phyloP scores from a whole-genome alignment of 1,139 yeast genomes.

The Zygosaccharomyces sapae region DNA sequence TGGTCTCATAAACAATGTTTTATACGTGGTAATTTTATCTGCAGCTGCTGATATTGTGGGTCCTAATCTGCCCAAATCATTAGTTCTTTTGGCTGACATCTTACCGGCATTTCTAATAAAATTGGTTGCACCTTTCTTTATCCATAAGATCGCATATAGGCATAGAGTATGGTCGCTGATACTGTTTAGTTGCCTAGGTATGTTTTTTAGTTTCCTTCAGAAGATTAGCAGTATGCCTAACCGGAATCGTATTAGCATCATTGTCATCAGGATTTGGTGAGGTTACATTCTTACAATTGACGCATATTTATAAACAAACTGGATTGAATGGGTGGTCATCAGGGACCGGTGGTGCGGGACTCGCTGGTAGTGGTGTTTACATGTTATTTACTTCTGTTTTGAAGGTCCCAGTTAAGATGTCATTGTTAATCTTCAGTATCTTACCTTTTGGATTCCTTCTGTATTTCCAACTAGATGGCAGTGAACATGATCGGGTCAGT shows the following conservation, averaged over 20 bases:
- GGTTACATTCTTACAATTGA: slow-evolving; percentile 76
- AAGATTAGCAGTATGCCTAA: slow-evolving; percentile 40
- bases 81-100: slow-evolving; percentile 81
- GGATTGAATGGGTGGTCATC: slow-evolving; percentile 84
- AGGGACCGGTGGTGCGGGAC: slow-evolving; percentile 95
- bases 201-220: slow-evolving; percentile 62
- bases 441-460: slow-evolving; percentile 50
- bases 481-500: slow-evolving; percentile 9
- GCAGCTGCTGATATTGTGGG: slow-evolving; percentile 94
- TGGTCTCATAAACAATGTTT: slow-evolving; percentile 81
- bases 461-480: slow-evolving; percentile 30
- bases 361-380: slow-evolving; percentile 66
- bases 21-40: slow-evolving; percentile 84
- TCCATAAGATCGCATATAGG: slow-evolving; percentile 60
- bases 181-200: slow-evolving; percentile 62
- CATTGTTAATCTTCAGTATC: slow-evolving; percentile 47
- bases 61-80: slow-evolving; percentile 73
- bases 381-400: slow-evolving; percentile 54
- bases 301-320: slow-evolving; percentile 58
- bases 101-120: slow-evolving; percentile 76
- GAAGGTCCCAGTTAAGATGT: slow-evolving; percentile 42
- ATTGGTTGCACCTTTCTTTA: slow-evolving; percentile 70
- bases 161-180: slow-evolving; percentile 54
- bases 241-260: slow-evolving; percentile 78
- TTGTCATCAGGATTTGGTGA: slow-evolving; percentile 88